Percentiles rank a stretch among this genome's conserved stretches.
These are phyloP conservation scores for Debaryomyces tyrocola DNA, from an alignment of 805 yeast species.

Conservation along the genomic window DNA sequence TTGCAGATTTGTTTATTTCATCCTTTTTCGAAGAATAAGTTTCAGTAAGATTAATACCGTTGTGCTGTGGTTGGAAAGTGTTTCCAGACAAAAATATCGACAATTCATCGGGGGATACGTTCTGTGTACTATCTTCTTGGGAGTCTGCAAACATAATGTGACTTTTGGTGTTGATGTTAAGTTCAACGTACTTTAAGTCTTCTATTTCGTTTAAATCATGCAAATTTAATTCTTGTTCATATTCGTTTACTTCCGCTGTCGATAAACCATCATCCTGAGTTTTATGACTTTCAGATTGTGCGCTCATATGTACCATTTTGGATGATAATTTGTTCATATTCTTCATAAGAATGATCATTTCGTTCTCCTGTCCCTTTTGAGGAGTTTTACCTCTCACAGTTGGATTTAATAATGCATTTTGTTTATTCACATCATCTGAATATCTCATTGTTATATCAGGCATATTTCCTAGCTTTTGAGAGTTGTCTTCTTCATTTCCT, in stretches of 20 bases:
- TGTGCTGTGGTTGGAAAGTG: slow-evolving; percentile 11
- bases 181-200: slow-evolving; percentile 29
- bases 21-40: slow-evolving; percentile 24
- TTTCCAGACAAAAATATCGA: slow-evolving; percentile 16
- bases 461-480: slow-evolving; percentile 70
- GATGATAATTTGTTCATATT: slow-evolving; percentile 89
- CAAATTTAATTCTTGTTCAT: slow-evolving; percentile 31
- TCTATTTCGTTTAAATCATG: slow-evolving; percentile 38
- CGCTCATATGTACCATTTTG: slow-evolving; percentile 56
- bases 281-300: not conserved
- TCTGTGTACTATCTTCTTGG: slow-evolving; percentile 16
- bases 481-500: slow-evolving; percentile 80
- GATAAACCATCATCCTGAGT: slow-evolving; percentile 7
- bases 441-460: slow-evolving; percentile 89
- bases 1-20: slow-evolving; percentile 33
- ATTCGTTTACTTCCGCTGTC: slow-evolving; percentile 17
- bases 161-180: slow-evolving; percentile 27
- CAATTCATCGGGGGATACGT: slow-evolving; percentile 9
- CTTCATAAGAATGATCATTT: slow-evolving; percentile 71
- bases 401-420: not conserved
- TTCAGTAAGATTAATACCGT: slow-evolving; percentile 26
- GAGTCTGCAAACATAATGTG: slow-evolving; percentile 9
- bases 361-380: slow-evolving; percentile 42
- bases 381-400: slow-evolving; percentile 6
- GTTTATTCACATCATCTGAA: slow-evolving; percentile 38